Evolutionary conservation across 139 green algal species (phyloP).

Genomic region (Closterium sp.): DNA sequence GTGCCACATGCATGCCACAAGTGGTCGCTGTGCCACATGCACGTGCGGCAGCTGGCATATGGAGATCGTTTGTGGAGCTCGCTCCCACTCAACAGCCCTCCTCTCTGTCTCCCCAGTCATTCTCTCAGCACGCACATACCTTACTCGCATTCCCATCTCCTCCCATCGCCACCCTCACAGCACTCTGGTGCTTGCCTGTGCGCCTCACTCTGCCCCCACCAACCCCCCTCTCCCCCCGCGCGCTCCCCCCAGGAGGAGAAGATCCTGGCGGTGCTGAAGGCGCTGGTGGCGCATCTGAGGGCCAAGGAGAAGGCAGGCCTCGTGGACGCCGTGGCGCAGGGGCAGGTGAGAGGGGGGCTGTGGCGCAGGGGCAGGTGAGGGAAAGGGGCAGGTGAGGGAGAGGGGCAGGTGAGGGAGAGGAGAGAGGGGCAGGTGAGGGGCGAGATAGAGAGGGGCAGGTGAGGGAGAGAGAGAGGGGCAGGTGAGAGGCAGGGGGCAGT

Average conservation of each 20-base stretch:
- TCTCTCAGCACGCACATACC: not conserved
- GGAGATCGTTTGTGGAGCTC: not conserved
- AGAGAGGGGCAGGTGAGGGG: not conserved
- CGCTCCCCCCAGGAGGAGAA: slow-evolving; percentile 12
- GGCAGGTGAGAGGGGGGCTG: not conserved
- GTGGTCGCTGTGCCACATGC: too few relatives aligned
- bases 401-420: not conserved
- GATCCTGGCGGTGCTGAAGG: slow-evolving; percentile 17
- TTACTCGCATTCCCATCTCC: not conserved
- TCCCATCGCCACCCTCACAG: not conserved
- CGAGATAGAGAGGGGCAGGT: too few relatives aligned
- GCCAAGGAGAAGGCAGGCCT: not conserved
- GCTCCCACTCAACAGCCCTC: not conserved
- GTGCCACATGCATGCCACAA: too few relatives aligned
- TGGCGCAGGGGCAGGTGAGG: too few relatives aligned
- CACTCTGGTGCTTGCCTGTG: not conserved
- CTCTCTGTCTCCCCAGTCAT: not conserved
- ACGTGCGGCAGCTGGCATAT: too few relatives aligned
- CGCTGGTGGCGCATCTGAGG: slow-evolving; percentile 18
- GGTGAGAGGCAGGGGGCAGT: too few relatives aligned
- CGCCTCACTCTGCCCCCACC: too few relatives aligned
- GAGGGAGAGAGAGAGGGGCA: not conserved
- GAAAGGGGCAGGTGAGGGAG: not conserved
- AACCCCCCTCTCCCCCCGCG: too few relatives aligned
- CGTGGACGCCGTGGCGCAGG: not conserved